Evolutionary conservation across 257 asterid species (phyloP).

Genomic region (Forsythia viridissima): DNA sequence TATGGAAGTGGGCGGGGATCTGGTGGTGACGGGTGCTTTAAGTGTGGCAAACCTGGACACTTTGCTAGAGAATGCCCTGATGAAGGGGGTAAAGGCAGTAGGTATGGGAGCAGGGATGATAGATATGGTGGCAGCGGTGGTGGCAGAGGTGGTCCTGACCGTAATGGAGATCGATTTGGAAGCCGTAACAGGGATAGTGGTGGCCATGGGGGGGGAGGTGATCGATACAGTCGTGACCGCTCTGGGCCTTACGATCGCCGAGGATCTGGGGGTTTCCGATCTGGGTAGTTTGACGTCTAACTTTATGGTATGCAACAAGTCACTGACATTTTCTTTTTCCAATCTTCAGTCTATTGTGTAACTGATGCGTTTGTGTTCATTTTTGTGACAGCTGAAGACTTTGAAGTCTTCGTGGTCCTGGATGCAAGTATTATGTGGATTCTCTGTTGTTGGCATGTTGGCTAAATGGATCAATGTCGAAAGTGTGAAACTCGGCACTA

Average conservation of each 20-base stretch:
- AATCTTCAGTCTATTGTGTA: background rate
- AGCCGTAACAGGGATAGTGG: slow-evolving; percentile 58
- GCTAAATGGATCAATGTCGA: slow-evolving; percentile 39
- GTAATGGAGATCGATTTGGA: slow-evolving; percentile 64
- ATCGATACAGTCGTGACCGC: slow-evolving; percentile 69
- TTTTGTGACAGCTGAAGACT: slow-evolving; percentile 45
- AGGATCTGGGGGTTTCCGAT: slow-evolving; percentile 54
- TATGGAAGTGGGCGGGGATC: slow-evolving; percentile 56
- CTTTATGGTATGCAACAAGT: slow-evolving; percentile 1
- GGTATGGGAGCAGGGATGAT: slow-evolving; percentile 61
- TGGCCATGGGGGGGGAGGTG: slow-evolving; percentile 68
- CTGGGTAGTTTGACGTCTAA: slow-evolving; percentile 24
- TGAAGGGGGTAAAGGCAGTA: slow-evolving; percentile 65
- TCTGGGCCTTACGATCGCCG: slow-evolving; percentile 89
- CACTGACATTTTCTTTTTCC: background rate
- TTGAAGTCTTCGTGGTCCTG: slow-evolving; percentile 33
- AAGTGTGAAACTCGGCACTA: slow-evolving; percentile 52
- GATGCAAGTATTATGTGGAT: slow-evolving; percentile 33
- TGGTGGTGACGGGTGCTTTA: slow-evolving; percentile 85
- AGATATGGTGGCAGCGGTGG: slow-evolving; percentile 52
- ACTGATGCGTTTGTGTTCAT: slow-evolving; percentile 18
- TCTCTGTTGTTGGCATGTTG: slow-evolving; percentile 35
- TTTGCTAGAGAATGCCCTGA: slow-evolving; percentile 87
- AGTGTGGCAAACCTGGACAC: slow-evolving; percentile 88
- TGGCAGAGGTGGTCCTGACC: slow-evolving; percentile 66